These are phyloP conservation scores for Senecio squalidus DNA, from an alignment of 140 eudicot species.

Conservation along the genomic window DNA sequence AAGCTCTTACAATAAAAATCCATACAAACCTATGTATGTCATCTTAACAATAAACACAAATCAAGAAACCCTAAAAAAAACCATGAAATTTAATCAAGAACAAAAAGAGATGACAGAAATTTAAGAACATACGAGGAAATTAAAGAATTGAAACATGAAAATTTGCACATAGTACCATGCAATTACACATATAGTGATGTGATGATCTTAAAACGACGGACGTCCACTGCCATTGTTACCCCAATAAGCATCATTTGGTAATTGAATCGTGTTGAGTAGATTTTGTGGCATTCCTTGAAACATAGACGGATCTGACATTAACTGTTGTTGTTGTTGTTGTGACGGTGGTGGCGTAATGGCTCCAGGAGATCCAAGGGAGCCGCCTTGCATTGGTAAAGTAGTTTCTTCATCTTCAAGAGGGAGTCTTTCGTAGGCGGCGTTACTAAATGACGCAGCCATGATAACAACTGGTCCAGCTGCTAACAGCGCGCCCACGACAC, in stretches of 20 bases:
- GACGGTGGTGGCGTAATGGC: conserved; percentile 33
- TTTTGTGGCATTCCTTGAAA: conserved; percentile 64
- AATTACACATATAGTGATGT: conserved; percentile 3
- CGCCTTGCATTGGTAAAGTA: conserved; percentile 43
- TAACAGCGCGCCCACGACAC: conserved; percentile 35
- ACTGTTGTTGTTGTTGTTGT: conserved; percentile 22
- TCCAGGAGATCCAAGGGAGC: conserved; percentile 58
- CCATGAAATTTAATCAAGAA: conserved; percentile 13
- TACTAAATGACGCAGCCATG: conserved; percentile 40
- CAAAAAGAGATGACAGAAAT: conserved; percentile 11
- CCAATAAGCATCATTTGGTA: conserved; percentile 63
- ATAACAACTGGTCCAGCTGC: conserved; percentile 44
- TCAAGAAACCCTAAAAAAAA: conserved; percentile 18
- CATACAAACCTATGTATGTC: conserved; percentile 25
- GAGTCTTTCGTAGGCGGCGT: conserved; percentile 41
- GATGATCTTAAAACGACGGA: conserved; percentile 41
- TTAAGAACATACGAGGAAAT: conserved; percentile 13
- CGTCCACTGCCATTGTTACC: conserved; percentile 54
- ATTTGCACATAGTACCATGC: conserved; percentile 15
- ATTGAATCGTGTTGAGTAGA: conserved; percentile 51
- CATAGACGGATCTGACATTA: conserved; percentile 44
- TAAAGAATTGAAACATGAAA: conserved; percentile 29
- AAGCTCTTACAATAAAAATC: conserved; percentile 23
- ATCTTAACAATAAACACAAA: conserved; percentile 29
- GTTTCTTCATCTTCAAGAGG: conserved; percentile 41